These are phyloP conservation scores for Acer saccharum DNA, from an alignment of 345 rosid species.

Conservation along the genomic window DNA sequence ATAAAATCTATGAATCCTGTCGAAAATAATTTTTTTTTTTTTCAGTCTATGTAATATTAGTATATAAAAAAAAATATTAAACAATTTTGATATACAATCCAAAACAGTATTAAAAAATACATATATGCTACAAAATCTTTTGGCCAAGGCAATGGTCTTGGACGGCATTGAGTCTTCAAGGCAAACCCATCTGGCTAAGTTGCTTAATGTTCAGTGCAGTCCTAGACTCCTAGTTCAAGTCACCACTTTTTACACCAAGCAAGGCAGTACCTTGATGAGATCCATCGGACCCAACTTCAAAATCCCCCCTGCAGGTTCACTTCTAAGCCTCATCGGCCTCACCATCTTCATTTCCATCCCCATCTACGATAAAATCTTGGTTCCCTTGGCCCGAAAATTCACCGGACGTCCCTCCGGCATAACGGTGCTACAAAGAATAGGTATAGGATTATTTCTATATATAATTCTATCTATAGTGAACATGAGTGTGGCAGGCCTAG, in stretches of 20 bases:
- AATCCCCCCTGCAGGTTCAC: constrained; percentile 68
- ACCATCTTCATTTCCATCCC: constrained; percentile 67
- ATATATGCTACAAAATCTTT: constrained; percentile 1
- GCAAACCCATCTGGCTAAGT: constrained; percentile 67
- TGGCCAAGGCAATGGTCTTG: constrained; percentile 79
- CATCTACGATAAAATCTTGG: constrained; percentile 61
- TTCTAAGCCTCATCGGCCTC: constrained; percentile 72
- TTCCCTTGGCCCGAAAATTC: constrained; percentile 57
- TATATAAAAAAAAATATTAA: no score
- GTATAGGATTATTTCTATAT: constrained; percentile 60
- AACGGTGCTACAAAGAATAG: constrained; percentile 79
- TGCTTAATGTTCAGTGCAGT: constrained; percentile 74
- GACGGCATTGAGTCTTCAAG: constrained; percentile 47
- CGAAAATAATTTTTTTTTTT: no score
- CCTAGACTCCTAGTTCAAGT: constrained; percentile 53
- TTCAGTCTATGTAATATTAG: no score
- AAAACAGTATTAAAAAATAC: no score
- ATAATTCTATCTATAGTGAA: constrained; percentile 49
- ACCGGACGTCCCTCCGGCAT: constrained; percentile 79
- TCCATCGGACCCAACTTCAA: constrained; percentile 62
- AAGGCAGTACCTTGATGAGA: constrained; percentile 69
- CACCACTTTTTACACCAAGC: constrained; percentile 84
- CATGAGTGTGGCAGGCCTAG: constrained; percentile 62
- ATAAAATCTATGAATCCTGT: no score
- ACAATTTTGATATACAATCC: no score